Conservation (phyloP, 257 asterid species). For the Solanum piurae region DNA sequence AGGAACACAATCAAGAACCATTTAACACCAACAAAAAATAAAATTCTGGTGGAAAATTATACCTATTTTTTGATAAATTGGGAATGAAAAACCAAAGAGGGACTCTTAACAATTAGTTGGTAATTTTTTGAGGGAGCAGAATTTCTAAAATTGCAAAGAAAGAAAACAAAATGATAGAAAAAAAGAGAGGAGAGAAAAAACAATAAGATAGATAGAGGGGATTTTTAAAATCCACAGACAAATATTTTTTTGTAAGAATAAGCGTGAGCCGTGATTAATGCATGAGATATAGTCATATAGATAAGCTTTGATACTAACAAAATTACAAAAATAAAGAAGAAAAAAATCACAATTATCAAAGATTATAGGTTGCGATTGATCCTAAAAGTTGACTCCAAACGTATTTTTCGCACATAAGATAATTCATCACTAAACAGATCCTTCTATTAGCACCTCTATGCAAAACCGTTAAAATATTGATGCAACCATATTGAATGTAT, state of each 20-base stretch:
- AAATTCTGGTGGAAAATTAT: not conserved
- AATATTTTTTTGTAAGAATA: not conserved
- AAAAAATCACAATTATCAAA: not conserved
- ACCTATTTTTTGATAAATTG: not conserved
- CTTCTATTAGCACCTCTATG: not conserved
- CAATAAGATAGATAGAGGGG: not conserved
- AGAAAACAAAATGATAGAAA: not conserved
- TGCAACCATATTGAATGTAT: not conserved
- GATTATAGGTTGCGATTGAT: not conserved
- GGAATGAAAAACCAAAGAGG: not conserved
- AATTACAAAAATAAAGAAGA: not conserved
- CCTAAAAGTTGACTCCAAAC: not conserved
- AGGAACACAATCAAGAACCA: not conserved
- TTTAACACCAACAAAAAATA: not conserved
- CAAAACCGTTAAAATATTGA: not conserved
- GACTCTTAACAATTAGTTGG: not conserved
- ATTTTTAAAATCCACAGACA: not conserved
- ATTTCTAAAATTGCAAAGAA: not conserved
- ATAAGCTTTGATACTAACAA: not conserved
- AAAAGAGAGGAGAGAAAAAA: too few species aligned
- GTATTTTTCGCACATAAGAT: not conserved
- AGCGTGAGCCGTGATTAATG: not conserved
- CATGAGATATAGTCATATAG: not conserved
- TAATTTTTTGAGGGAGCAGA: not conserved
- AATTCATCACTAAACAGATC: not conserved